phyloP scores from a whole-genome alignment of 2,329 filamentous ascomycete genomes.

The Sclerotinia borealis region DNA sequence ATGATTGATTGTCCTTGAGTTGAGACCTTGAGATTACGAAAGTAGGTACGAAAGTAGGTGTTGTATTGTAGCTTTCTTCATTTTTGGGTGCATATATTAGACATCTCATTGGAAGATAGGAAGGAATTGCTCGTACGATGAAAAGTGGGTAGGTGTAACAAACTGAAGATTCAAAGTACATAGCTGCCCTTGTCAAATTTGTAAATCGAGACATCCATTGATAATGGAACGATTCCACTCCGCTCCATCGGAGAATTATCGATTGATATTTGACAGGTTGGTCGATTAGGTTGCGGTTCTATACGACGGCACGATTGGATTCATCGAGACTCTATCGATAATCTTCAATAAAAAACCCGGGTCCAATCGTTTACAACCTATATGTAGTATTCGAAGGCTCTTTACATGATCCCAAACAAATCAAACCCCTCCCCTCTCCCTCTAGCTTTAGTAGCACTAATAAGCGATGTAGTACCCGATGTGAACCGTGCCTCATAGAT shows the following conservation, averaged over 20 bases:
- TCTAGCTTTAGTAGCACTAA: not conserved
- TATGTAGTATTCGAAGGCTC: not conserved
- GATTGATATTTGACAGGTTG: not conserved
- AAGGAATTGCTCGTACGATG: not conserved
- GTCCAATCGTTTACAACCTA: not conserved
- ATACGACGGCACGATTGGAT: not conserved
- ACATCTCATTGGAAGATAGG: not conserved
- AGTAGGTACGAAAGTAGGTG: too few relatives aligned
- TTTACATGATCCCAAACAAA: not conserved
- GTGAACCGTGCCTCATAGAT: not conserved
- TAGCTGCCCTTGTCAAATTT: not conserved
- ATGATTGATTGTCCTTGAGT: not conserved
- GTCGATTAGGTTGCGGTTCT: not conserved
- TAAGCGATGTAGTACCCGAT: not conserved
- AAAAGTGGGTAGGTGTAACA: not conserved
- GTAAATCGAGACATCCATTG: not conserved
- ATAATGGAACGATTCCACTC: constrained; percentile 2
- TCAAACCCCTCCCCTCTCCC: not conserved
- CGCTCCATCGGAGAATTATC: not conserved
- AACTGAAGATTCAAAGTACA: not conserved
- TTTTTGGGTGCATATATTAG: not conserved
- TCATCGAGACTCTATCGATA: not conserved
- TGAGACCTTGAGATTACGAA: not conserved
- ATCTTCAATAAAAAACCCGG: not conserved
- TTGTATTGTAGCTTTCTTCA: not conserved